phyloP scores from a whole-genome alignment of 2,329 filamentous ascomycete genomes.

The Neofusicoccum ribis region DNA sequence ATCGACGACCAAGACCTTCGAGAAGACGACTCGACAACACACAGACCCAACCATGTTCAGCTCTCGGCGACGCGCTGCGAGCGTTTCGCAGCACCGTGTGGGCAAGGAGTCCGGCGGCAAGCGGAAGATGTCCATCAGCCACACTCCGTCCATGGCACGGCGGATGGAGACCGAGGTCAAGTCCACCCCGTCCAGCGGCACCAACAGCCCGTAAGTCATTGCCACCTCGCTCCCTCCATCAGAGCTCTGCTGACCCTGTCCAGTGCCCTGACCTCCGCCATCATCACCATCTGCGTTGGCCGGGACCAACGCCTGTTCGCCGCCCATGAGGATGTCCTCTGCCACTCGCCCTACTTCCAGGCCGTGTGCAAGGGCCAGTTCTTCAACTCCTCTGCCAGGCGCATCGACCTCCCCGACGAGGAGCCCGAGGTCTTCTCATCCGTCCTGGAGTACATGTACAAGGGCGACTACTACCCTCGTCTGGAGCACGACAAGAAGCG shows the following conservation, averaged over 20 bases:
- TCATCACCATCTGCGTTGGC: slow-evolving; percentile 81
- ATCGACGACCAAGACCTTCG: slow-evolving; percentile 4
- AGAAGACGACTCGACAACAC: neutral
- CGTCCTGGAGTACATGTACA: slow-evolving; percentile 88
- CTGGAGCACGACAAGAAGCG: slow-evolving; percentile 78
- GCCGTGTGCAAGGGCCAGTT: slow-evolving; percentile 63
- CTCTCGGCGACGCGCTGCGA: slow-evolving; percentile 35
- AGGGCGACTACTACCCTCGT: slow-evolving; percentile 87
- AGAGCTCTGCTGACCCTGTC: slow-evolving; percentile 3
- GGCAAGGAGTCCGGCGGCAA: slow-evolving; percentile 38
- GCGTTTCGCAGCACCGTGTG: slow-evolving; percentile 41
- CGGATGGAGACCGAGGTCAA: slow-evolving; percentile 33
- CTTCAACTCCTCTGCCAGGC: slow-evolving; percentile 63
- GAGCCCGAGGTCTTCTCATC: slow-evolving; percentile 89
- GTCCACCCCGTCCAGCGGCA: slow-evolving; percentile 24
- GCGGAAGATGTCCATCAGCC: slow-evolving; percentile 38
- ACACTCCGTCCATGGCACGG: slow-evolving; percentile 25
- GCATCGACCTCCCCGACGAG: slow-evolving; percentile 79
- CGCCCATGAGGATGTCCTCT: slow-evolving; percentile 83
- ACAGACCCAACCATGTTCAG: slow-evolving; percentile 36
- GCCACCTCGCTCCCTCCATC: neutral
- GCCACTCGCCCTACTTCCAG: slow-evolving; percentile 76
- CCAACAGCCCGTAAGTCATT: slow-evolving; percentile 28
- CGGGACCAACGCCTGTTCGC: slow-evolving; percentile 83
- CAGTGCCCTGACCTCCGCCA: slow-evolving; percentile 46